Base-by-base conservation (phyloP, 2,329 filamentous ascomycete species). In the Fusarium paranaense region DNA sequence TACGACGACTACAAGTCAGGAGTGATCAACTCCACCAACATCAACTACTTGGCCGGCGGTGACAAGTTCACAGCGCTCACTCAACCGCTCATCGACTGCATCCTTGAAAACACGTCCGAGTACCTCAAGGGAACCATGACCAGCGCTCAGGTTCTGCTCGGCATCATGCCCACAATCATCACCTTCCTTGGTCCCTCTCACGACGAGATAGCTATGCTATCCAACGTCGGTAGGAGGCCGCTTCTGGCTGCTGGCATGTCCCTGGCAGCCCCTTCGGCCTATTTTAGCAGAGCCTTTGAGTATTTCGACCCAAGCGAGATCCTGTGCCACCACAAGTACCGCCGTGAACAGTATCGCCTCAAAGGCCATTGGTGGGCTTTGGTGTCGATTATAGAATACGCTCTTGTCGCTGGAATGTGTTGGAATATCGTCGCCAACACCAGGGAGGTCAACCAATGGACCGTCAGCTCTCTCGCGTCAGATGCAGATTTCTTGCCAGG, bases 21-120 rank as follows among this genome's bases (percentile, higher is more conserved):
- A 6, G 7, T 42, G 1, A 64, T 61, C 38, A 65, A 40, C 8
- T 20, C 60, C 9, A 40, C 62, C 11, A 9, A 60, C 6, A 61
- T 69, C n/a, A 50, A 69, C 13, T 61, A 54, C 18, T 47, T 61
- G 4, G 62, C 27, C 4, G 66, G 66, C 13, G 66, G 45, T 22
- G 66, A 38, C 56, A 32, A 40, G 2, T 68, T 61, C 22, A 61
- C 62, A 20, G 54, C 30, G 3, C 45, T 68, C 22, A 65, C 66
- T 18, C 66, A 68, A n/a, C 62, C 66, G 4, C 54, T 68, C 13
- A 32, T 68, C 30, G 45, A 68, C n/a, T 65, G 66, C 32, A 68
- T 68, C 27, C 66, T 68, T 32, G 57, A 60, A 3, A 20, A 60
- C 9, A 38, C 57, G 22, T 42, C 57, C 13, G 57, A 42, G 22